phyloP scores from a whole-genome alignment of 2,329 filamentous ascomycete genomes.

The Pseudogymnoascus sp. region DNA sequence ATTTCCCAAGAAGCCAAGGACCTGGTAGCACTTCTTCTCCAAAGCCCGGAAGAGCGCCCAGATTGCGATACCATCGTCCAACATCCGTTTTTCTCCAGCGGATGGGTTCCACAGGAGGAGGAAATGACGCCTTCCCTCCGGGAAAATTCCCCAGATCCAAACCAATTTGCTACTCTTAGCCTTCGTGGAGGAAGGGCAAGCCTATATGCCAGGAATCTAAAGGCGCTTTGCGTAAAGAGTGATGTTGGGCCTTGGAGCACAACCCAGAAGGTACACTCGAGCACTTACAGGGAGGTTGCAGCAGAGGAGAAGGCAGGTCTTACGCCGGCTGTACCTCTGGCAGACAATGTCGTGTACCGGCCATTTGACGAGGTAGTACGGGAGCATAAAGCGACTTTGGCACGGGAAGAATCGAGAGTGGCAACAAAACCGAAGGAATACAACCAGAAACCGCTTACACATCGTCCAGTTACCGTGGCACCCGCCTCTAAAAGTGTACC shows the following conservation, averaged over 20 bases:
- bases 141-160: slow-evolving; percentile 48
- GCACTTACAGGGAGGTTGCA: slow-evolving; percentile 55
- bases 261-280: slow-evolving; percentile 41
- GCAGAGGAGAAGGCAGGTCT: slow-evolving; percentile 61
- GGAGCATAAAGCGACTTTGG: slow-evolving; percentile 38
- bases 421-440: neutral
- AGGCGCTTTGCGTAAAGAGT: slow-evolving; percentile 50
- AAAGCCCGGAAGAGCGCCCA: slow-evolving; percentile 67
- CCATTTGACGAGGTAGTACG: slow-evolving; percentile 55
- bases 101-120: slow-evolving; percentile 58
- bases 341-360: slow-evolving; percentile 55
- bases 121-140: slow-evolving; percentile 54
- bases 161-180: slow-evolving; percentile 47
- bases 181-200: slow-evolving; percentile 35
- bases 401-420: neutral
- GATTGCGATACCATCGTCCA: slow-evolving; percentile 71
- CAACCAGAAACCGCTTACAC: neutral
- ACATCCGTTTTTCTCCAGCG: slow-evolving; percentile 70
- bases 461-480: neutral
- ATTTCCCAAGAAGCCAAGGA: slow-evolving; percentile 72
- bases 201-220: slow-evolving; percentile 40
- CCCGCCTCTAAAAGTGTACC: slow-evolving; percentile 37
- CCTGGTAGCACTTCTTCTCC: slow-evolving; percentile 66
- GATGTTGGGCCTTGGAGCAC: slow-evolving; percentile 50
- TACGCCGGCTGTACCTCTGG: slow-evolving; percentile 55